Base-by-base conservation (phyloP, 129 eudicot species). In the Flaveria ramosissima region DNA sequence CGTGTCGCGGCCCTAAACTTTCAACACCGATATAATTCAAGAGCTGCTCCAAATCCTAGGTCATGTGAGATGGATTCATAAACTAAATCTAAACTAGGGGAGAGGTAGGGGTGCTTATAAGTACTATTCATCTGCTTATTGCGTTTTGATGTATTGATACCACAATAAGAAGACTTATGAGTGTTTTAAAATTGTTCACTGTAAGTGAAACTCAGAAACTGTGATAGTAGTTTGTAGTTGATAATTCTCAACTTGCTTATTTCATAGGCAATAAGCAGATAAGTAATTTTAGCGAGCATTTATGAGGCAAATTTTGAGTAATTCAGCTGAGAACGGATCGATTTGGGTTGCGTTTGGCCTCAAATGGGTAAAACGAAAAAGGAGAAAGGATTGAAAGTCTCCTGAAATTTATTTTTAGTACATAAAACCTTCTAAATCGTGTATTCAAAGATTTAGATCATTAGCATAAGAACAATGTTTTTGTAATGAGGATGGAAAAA, bases 1-100 rank as follows among this genome's bases (percentile, higher is more conserved):
- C 89, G 76, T 95, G 97, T 20, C 99, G 85, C 20, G 99, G 99
- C 73, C 99, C 99, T 86, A 95, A 80, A 83, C 99, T 95, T 67
- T 85, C 83, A 67, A 81, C 85, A 3, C 99, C 99, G 27, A 95
- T 88, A 71, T 72, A 91, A 84, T 89, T 95, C 90, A 95, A 74
- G 2, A 91, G 94, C 88, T 95, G 99, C 84, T 95, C 97, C 80
- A 95, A 64, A 82, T 95, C 99, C 99, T 95, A 77, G 78, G 41
- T 12, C 76, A 64, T 46, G 36, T 4, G 39, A 77, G 50, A 43
- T 64, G 27, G 21, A 60, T 42, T 23, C 53, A 70, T 65, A 42
- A 78, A 68, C 24, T 10, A 17, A 7, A 52, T 21, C 11, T 17
- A 75, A 63, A 60, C 15, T 24, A 24, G 36, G 66, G 41, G 7